Percentiles rank a stretch among this genome's conserved stretches.
Conservation (phyloP, 352 stramenopile species). For the Plasmopara halstedii region DNA sequence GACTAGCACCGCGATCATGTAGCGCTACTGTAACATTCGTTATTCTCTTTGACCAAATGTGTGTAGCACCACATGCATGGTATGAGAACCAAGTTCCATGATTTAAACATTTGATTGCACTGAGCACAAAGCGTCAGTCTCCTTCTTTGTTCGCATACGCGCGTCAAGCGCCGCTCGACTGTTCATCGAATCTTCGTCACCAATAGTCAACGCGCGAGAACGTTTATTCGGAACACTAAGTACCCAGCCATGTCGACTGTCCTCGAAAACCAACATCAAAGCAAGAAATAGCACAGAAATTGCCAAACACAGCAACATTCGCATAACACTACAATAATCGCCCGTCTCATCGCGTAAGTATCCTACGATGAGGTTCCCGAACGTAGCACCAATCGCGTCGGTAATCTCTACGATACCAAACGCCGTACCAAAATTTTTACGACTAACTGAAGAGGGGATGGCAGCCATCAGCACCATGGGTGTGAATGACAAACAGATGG, state of each 20-base stretch:
- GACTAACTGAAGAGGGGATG: conserved; percentile 71
- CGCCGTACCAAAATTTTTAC: conserved; percentile 68
- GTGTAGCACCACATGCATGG: too few species aligned
- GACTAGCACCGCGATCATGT: conserved; percentile 25
- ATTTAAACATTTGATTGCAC: too few species aligned
- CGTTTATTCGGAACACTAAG: conserved; percentile 48
- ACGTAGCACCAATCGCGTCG: conserved; percentile 68
- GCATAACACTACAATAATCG: conserved; percentile 78
- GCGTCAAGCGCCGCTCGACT: conserved; percentile 35
- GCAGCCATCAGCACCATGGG: conserved; percentile 84
- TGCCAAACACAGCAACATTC: conserved; percentile 71
- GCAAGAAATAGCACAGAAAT: conserved; percentile 58
- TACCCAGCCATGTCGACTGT: conserved; percentile 45
- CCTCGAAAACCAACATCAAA: conserved; percentile 55
- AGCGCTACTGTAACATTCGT: neutral
- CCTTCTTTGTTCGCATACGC: conserved; percentile 16
- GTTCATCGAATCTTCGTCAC: conserved; percentile 45
- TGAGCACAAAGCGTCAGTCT: too few species aligned
- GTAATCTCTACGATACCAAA: conserved; percentile 87
- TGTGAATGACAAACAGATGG: conserved; percentile 77
- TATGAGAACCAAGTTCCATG: too few species aligned
- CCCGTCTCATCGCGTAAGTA: conserved; percentile 76
- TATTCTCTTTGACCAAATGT: neutral
- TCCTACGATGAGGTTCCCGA: conserved; percentile 81
- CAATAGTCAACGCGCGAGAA: conserved; percentile 47